Conservation (phyloP, 1,284 basidiomycete genomes). For the Porogramme epimiltina region DNA sequence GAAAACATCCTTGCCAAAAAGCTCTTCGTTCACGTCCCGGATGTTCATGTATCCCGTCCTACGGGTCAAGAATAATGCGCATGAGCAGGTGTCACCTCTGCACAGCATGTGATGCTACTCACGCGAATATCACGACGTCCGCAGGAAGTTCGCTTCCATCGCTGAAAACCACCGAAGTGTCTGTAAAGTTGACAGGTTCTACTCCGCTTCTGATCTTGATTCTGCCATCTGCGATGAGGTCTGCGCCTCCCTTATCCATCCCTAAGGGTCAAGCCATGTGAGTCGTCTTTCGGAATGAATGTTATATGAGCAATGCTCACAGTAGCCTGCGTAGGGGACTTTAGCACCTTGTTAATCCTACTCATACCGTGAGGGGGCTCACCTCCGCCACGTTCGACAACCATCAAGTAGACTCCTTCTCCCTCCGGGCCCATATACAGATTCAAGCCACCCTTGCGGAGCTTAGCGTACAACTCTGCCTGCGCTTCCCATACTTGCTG, state of each 20-base stretch:
- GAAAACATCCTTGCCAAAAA: conserved; percentile 50
- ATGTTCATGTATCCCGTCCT: conserved; percentile 41
- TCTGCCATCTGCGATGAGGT: conserved; percentile 62
- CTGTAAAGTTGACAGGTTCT: conserved; percentile 50
- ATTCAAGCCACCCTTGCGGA: conserved; percentile 60
- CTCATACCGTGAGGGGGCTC: background rate
- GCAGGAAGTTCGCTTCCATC: conserved; percentile 62
- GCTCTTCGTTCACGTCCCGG: conserved; percentile 38
- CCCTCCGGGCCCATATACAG: conserved; percentile 57
- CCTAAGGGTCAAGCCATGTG: conserved; percentile 7
- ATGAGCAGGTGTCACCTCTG: too few relatives aligned
- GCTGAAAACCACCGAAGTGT: conserved; percentile 56
- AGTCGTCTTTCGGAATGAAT: background rate
- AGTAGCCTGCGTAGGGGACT: conserved; percentile 9
- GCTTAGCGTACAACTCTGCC: conserved; percentile 52
- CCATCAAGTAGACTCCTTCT: conserved; percentile 47
- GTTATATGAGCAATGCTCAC: conserved; percentile 19
- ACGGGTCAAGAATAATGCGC: background rate
- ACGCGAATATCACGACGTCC: conserved; percentile 68
- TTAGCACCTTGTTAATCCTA: too few relatives aligned
- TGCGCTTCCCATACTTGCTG: conserved; percentile 30
- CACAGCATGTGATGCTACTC: conserved; percentile 4
- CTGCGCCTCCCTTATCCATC: conserved; percentile 42
- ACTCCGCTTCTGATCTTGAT: conserved; percentile 73
- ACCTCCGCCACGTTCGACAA: conserved; percentile 27